These are phyloP conservation scores for Aspergillus olivimuriae DNA, from an alignment of 495 filamentous ascomycete species.

Conservation along the genomic window DNA sequence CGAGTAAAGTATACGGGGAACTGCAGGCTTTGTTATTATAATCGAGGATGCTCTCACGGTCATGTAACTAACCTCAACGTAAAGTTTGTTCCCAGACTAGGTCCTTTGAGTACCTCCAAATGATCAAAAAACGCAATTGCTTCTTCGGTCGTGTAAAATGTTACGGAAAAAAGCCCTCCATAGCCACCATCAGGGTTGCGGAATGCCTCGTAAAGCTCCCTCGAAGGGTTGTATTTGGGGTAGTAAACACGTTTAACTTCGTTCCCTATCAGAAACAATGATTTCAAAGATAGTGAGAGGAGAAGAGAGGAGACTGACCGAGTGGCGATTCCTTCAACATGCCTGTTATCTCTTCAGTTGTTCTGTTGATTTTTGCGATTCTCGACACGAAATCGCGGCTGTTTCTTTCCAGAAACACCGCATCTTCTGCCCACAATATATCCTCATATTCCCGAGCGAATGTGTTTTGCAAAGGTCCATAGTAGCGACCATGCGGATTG, in stretches of 20 bases:
- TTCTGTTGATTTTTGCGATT: slow-evolving; percentile 77
- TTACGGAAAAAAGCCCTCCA: slow-evolving; percentile 81
- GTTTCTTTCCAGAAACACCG: slow-evolving; percentile 91
- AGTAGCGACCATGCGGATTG: slow-evolving; percentile 73
- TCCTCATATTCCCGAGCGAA: slow-evolving; percentile 69
- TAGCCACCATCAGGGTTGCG: slow-evolving; percentile 75
- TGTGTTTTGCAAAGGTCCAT: slow-evolving; percentile 56
- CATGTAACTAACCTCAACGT: slow-evolving; percentile 55
- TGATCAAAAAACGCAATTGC: slow-evolving; percentile 80
- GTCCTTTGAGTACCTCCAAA: slow-evolving; percentile 84
- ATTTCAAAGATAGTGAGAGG: background rate
- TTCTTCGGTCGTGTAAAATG: slow-evolving; percentile 62
- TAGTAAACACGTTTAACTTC: slow-evolving; percentile 79
- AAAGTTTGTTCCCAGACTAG: slow-evolving; percentile 95
- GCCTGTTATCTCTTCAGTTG: slow-evolving; percentile 76
- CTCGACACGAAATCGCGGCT: slow-evolving; percentile 84
- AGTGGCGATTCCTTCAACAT: slow-evolving; percentile 52
- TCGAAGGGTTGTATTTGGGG: slow-evolving; percentile 68
- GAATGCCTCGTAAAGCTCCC: slow-evolving; percentile 68
- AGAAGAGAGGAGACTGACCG: slow-evolving; percentile 26
- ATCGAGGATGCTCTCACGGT: background rate
- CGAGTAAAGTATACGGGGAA: slow-evolving; percentile 84
- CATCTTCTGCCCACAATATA: slow-evolving; percentile 88
- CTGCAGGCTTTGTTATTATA: slow-evolving; percentile 21
- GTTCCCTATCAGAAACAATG: background rate